Evolutionary conservation across 352 stramenopile species (phyloP), one percentile per base, ranked within the genome.

Genomic region (Lagenidium giganteum): DNA sequence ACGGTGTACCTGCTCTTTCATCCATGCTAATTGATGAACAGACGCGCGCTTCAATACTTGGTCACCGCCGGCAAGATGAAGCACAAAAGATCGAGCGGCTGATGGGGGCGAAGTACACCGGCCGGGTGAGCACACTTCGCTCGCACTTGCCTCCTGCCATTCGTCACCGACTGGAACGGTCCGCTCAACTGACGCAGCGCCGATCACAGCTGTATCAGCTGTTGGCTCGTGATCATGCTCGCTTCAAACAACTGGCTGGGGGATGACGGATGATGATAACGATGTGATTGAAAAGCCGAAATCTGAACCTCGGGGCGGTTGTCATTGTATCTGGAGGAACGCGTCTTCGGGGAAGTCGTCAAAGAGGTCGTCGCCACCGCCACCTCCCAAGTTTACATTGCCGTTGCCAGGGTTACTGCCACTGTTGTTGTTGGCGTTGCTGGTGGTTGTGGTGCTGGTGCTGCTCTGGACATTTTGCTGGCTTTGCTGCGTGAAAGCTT

Each of bases 281-380:
- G 17, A 61, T 20, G 46, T 63, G 24, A 25, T 61, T 53, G 42
- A 34, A n/a, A n/a, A n/a, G n/a, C n/a, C n/a, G n/a, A n/a, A n/a
- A n/a, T n/a, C n/a, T n/a, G n/a, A n/a, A n/a, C n/a, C n/a, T n/a
- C n/a, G n/a, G n/a, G n/a, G n/a, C n/a, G n/a, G n/a, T n/a, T n/a
- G n/a, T 70, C 63, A 78, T 66, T 83, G 71, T 67, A 86, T 81
- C 61, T 67, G 61, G 41, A 87, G 68, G 42, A 90, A 90, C 14
- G 69, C 61, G 54, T 90, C 78, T 30, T 87, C 75, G 32, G 72
- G 61, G 32, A 90, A 64, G 1, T 62, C 78, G 53, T 90, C 78
- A 31, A 90, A 90, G n/a, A 90, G 67, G 47, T 82, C 88, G 26
- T 59, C 54, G 46, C 63, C 48, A 18, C 33, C 42, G 44, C 84